Percentiles rank a stretch among this genome's conserved stretches.
phyloP scores from a whole-genome alignment of 169 alveolate genomes.

The Plasmodium vinckei region DNA sequence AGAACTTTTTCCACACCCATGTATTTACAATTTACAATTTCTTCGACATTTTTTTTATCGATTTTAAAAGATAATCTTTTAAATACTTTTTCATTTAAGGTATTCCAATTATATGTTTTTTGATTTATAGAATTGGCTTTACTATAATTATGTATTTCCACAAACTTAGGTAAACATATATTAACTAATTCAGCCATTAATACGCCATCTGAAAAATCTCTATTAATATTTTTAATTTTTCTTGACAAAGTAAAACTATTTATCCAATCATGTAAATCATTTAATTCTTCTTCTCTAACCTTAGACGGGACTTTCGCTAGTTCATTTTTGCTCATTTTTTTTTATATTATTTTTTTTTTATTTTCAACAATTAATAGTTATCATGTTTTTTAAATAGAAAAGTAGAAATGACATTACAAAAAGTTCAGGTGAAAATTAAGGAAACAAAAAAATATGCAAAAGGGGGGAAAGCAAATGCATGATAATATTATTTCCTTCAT shows the following conservation, averaged over 20 bases:
- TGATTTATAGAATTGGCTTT: slow-evolving; percentile 72
- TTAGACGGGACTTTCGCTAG: slow-evolving; percentile 20
- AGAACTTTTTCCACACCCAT: slow-evolving; percentile 71
- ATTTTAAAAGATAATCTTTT: slow-evolving; percentile 46
- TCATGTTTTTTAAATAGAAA: no score
- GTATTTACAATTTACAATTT: slow-evolving; percentile 58
- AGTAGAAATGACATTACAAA: no score
- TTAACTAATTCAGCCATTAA: slow-evolving; percentile 62
- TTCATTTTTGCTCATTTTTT: slow-evolving; percentile 62
- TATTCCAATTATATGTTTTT: slow-evolving; percentile 77
- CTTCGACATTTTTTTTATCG: slow-evolving; percentile 63
- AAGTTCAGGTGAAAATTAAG: no score
- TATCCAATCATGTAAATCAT: slow-evolving; percentile 56
- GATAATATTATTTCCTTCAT: no score
- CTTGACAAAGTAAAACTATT: slow-evolving; percentile 42
- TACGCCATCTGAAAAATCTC: slow-evolving; percentile 74
- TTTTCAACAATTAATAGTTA: no score
- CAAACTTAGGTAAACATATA: slow-evolving; percentile 67
- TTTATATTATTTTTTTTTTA: not conserved
- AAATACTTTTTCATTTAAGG: slow-evolving; percentile 76
- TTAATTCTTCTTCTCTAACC: slow-evolving; percentile 52
- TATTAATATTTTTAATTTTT: slow-evolving; percentile 57
- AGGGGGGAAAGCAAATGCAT: no score
- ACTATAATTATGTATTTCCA: slow-evolving; percentile 77
- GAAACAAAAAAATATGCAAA: no score